Percentiles rank a stretch among this genome's conserved stretches.
phyloP scores from a whole-genome alignment of 805 yeast genomes.

The Metschnikowia peoriensis region DNA sequence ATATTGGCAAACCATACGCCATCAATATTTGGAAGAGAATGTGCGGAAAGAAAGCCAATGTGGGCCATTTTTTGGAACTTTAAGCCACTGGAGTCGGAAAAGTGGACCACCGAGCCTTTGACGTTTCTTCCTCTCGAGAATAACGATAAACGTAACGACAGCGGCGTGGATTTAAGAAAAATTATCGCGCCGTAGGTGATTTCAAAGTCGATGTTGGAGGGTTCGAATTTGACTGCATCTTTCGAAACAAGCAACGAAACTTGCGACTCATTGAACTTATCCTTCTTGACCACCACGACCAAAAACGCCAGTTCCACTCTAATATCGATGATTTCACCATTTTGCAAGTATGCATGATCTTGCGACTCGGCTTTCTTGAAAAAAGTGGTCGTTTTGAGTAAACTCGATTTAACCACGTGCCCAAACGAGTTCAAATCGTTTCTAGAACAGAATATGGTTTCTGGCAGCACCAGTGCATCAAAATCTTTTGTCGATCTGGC shows the following conservation, averaged over 20 bases:
- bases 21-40: conserved; percentile 51
- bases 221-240: conserved; percentile 41
- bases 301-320: conserved; percentile 41
- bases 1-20: conserved; percentile 60
- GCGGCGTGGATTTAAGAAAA: conserved; percentile 39
- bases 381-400: conserved; percentile 44
- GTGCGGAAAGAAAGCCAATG: conserved; percentile 33
- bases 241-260: conserved; percentile 45
- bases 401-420: conserved; percentile 33
- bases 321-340: conserved; percentile 34
- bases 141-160: conserved; percentile 33
- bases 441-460: conserved; percentile 30
- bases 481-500: conserved; percentile 30
- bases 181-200: conserved; percentile 34
- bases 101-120: conserved; percentile 37
- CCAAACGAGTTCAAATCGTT: conserved; percentile 41
- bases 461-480: conserved; percentile 16
- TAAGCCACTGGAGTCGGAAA: conserved; percentile 60
- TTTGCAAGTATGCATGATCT: conserved; percentile 27
- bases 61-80: conserved; percentile 46
- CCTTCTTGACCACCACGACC: conserved; percentile 40
- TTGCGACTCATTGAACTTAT: conserved; percentile 39
- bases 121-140: conserved; percentile 14
- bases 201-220: conserved; percentile 40
- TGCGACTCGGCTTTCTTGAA: conserved; percentile 29